phyloP scores from a whole-genome alignment of 495 filamentous ascomycete genomes.

The Hypoxylon crocopeplum region DNA sequence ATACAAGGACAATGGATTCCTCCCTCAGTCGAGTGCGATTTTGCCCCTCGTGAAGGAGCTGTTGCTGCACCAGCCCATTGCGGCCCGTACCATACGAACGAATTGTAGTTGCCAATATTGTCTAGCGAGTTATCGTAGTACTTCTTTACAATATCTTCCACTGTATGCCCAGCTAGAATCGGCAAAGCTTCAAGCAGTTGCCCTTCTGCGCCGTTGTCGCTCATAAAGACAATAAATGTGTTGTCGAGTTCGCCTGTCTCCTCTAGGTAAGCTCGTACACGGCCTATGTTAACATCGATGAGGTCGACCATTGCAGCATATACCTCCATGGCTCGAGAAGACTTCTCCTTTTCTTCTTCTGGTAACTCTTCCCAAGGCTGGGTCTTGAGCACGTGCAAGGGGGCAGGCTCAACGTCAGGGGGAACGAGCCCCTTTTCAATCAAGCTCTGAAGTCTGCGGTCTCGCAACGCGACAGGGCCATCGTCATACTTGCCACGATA shows the following conservation, averaged over 20 bases:
- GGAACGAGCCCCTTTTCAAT: constrained; percentile 60
- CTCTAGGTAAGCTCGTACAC: constrained; percentile 62
- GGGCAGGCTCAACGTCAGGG: constrained; percentile 58
- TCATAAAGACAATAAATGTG: constrained; percentile 69
- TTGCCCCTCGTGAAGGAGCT: constrained; percentile 66
- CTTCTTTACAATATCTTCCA: constrained; percentile 62
- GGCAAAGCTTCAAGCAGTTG: constrained; percentile 67
- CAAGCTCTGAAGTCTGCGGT: constrained; percentile 56
- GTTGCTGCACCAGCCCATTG: constrained; percentile 70
- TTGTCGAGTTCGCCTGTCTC: constrained; percentile 67
- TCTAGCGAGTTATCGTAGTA: constrained; percentile 69
- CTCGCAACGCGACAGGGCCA: constrained; percentile 61
- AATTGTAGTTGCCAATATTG: constrained; percentile 66
- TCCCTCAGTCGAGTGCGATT: constrained; percentile 68
- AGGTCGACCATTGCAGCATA: constrained; percentile 71
- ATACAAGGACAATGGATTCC: constrained; percentile 66
- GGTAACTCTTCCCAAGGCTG: constrained; percentile 61
- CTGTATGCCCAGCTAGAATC: constrained; percentile 49
- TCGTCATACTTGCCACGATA: constrained; percentile 65
- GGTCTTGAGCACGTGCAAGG: constrained; percentile 60
- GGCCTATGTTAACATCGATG: constrained; percentile 67
- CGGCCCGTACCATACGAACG: constrained; percentile 71
- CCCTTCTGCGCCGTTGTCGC: constrained; percentile 70
- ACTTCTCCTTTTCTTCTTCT: constrained; percentile 57
- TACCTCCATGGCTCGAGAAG: constrained; percentile 62